Evolutionary conservation across 495 filamentous ascomycete species (phyloP).

Genomic region (Durotheca rogersii): DNA sequence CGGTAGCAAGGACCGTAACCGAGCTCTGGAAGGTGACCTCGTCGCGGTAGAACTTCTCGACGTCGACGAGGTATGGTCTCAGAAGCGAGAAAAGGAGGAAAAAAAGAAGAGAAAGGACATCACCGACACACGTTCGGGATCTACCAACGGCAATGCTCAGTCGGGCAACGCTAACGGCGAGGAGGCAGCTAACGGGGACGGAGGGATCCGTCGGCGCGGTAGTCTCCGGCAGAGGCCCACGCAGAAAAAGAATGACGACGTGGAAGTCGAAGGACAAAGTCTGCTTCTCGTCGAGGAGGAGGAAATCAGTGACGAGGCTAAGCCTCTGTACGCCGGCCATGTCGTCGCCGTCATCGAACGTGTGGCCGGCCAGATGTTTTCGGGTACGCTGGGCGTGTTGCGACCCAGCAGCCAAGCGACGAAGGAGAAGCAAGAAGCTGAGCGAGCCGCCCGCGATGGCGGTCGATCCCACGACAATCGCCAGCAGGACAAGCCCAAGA

Average conservation of each 20-base stretch:
- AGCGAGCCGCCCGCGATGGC: slow-evolving; percentile 88
- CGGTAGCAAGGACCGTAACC: slow-evolving; percentile 96
- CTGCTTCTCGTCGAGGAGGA: slow-evolving; percentile 96
- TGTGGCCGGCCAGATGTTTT: slow-evolving; percentile 98
- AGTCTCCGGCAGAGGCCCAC: slow-evolving; percentile 95
- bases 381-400: slow-evolving; percentile 87
- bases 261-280: slow-evolving; percentile 97
- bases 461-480: slow-evolving; percentile 74
- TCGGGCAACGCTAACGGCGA: slow-evolving; percentile 60
- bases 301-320: slow-evolving; percentile 97
- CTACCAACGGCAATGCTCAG: slow-evolving; percentile 69
- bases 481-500: slow-evolving; percentile 96
- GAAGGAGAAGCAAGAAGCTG: slow-evolving; percentile 99
- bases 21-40: slow-evolving; percentile 91
- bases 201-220: slow-evolving; percentile 85
- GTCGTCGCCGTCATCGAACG: slow-evolving; percentile 97
- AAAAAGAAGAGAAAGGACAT: slow-evolving; percentile 99
- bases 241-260: slow-evolving; percentile 99
- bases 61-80: slow-evolving; percentile 96
- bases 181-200: slow-evolving; percentile 67
- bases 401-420: slow-evolving; percentile 98
- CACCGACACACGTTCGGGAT: slow-evolving; percentile 79
- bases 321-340: slow-evolving; percentile 94
- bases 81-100: slow-evolving; percentile 98
- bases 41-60: slow-evolving; percentile 96